phyloP scores from a whole-genome alignment of 2,329 filamentous ascomycete species.

The Pestalotiopsis sp. region DNA sequence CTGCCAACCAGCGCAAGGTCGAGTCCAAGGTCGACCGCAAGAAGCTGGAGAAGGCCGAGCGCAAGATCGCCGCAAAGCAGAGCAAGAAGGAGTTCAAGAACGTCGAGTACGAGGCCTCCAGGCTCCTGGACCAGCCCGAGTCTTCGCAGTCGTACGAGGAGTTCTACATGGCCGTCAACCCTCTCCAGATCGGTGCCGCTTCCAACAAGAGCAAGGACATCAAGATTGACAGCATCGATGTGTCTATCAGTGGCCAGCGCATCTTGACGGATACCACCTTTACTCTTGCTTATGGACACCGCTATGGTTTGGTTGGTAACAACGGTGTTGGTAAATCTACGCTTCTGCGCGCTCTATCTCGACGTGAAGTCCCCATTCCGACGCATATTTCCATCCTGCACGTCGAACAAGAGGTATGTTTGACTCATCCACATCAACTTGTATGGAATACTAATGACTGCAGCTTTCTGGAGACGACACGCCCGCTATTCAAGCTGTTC shows the following conservation, averaged over 20 bases:
- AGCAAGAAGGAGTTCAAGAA: conserved; percentile 98
- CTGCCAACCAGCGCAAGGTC: conserved; percentile 88
- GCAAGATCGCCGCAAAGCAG: conserved; percentile 97
- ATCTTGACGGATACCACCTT: conserved; percentile 91
- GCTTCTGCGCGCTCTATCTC: conserved; percentile 86
- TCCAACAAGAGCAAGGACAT: conserved; percentile 96
- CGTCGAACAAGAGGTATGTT: conserved; percentile 90
- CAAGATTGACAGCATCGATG: conserved; percentile 95
- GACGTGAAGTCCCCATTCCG: conserved; percentile 91
- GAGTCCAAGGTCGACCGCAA: conserved; percentile 97
- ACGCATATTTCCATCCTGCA: conserved; percentile 98
- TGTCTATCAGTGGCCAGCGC: conserved; percentile 84
- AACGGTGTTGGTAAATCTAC: conserved; percentile 99
- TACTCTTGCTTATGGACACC: conserved; percentile 86
- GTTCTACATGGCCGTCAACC: conserved; percentile 99
- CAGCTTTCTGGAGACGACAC: conserved; percentile 95
- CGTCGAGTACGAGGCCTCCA: conserved; percentile 95
- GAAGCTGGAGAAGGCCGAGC: conserved; percentile 98
- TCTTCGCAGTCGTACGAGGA: conserved; percentile 94
- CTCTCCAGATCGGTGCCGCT: conserved; percentile 79
- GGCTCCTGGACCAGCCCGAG: conserved; percentile 80
- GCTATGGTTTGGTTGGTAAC: conserved; percentile 97
- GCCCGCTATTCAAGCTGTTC: conserved; percentile 87
- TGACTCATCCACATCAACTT: not conserved
- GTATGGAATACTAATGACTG: conserved; percentile 20